Conservation (phyloP, 805 yeast species). For the Saturnispora galanensis region DNA sequence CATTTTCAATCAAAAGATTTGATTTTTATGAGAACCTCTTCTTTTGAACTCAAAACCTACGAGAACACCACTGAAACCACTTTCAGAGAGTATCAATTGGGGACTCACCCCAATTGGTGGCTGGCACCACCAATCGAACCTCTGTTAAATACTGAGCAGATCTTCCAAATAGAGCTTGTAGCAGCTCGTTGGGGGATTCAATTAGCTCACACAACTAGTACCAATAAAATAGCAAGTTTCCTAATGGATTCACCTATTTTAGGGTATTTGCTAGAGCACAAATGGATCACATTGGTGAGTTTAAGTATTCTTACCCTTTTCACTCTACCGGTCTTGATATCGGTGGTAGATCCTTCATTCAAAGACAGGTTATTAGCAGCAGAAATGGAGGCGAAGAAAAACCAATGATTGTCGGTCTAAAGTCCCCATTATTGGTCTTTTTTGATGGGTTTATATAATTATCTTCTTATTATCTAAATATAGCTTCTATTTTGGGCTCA, state of each 20-base stretch:
- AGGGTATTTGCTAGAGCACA: neutral
- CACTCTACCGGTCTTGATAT: constrained; percentile 1
- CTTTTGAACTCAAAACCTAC: neutral
- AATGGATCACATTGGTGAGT: neutral
- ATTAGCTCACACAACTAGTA: no score
- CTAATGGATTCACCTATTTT: neutral
- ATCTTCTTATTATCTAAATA: no score
- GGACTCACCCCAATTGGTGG: neutral
- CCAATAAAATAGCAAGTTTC: no score
- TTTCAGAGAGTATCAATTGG: neutral
- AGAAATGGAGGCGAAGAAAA: constrained; percentile 1
- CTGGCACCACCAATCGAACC: no score
- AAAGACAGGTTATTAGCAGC: constrained; percentile 6
- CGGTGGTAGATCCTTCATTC: constrained; percentile 4
- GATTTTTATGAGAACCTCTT: constrained; percentile 2
- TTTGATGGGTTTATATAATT: no score
- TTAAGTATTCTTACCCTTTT: neutral
- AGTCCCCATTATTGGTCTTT: neutral
- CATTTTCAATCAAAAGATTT: constrained; percentile 6
- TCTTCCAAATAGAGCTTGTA: no score
- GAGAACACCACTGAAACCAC: neutral
- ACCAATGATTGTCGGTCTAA: no score
- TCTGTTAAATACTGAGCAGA: no score
- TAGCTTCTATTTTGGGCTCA: neutral
- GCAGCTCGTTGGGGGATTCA: neutral